Evolutionary conservation across 345 rosid genomes (phyloP), one percentile per base, ranked within the genome.

Genomic region (Microcos paniculata): DNA sequence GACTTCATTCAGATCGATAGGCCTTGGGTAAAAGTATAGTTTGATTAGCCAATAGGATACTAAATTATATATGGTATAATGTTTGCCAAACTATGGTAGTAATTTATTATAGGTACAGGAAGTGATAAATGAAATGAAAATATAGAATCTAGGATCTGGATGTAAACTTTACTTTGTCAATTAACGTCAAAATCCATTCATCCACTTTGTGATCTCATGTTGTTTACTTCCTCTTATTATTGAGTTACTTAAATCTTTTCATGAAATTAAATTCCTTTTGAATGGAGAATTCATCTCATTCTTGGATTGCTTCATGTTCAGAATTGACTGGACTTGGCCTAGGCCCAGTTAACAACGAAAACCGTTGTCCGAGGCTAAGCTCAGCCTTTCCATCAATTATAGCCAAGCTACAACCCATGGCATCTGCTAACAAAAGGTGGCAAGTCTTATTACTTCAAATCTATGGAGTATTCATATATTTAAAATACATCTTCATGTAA

Each of bases 1-100:
- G 43, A 43, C 7, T 24, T 43, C 8, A 14, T 66, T 14, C 4
- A 51, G 53, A 66, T 15, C 6, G 1, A 15, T 45, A 15, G 55
- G 6, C 35, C 38, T 14, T 45, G 71, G 71, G 38, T 67, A 67
- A 67, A 42, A 67, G 15, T 67, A 14, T 45, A 67, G 71, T 23
- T 66, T 43, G 7, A 15, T 21, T 67, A 67, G 62, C 55, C 45
- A 49, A 28, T 11, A 21, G 16, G 21, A 28, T 68, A 24, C 52
- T 24, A 7, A 67, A 45, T 24, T 15, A 14, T 15, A 14, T 66
- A 21, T 45, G 57, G 24, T 48, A n/a, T 10, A 38, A 24, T 4
- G 19, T 19, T 40, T 65, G 33, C 6, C 24, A 68, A 48, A 68
- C 38, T 21, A 46, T 8, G 1, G 4, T 8, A 2, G 4, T 68